Conservation (phyloP, 1,284 basidiomycete species). For the Fomitiporia mediterranea region DNA sequence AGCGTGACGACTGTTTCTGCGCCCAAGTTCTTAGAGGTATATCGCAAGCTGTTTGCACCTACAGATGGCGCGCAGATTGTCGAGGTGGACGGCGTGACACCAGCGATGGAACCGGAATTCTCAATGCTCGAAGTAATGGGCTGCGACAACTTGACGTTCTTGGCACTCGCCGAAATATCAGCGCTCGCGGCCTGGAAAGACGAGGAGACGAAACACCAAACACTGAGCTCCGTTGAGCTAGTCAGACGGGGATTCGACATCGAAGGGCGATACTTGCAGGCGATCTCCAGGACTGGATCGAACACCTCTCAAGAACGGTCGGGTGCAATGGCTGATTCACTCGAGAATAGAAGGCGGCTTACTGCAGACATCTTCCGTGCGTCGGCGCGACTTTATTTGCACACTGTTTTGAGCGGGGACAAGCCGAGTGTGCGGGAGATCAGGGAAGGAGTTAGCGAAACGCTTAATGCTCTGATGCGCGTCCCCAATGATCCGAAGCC, state of each 20-base stretch:
- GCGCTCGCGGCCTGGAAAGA: conserved; percentile 66
- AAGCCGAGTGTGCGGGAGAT: conserved; percentile 60
- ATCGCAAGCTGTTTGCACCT: conserved; percentile 52
- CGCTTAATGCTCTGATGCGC: conserved; percentile 44
- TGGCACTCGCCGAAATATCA: conserved; percentile 71
- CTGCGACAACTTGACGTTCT: conserved; percentile 74
- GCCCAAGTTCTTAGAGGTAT: conserved; percentile 54
- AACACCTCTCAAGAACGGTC: conserved; percentile 21
- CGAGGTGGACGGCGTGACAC: conserved; percentile 24
- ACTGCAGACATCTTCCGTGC: conserved; percentile 70
- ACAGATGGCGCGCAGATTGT: conserved; percentile 36
- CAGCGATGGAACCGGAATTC: conserved; percentile 33
- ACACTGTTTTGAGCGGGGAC: conserved; percentile 66
- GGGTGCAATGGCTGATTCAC: conserved; percentile 26
- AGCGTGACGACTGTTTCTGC: conserved; percentile 57
- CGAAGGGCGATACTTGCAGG: conserved; percentile 38
- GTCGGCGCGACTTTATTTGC: conserved; percentile 67
- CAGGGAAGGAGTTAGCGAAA: conserved; percentile 46
- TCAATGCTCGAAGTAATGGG: conserved; percentile 80
- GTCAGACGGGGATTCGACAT: conserved; percentile 50
- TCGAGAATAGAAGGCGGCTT: conserved; percentile 42
- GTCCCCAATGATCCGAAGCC: conserved; percentile 38
- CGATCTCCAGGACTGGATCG: conserved; percentile 21
- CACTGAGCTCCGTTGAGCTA: conserved; percentile 54
- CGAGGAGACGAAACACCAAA: conserved; percentile 32